These are phyloP conservation scores for Arabis hirsuta DNA, from an alignment of 345 rosid species.

Conservation along the genomic window DNA sequence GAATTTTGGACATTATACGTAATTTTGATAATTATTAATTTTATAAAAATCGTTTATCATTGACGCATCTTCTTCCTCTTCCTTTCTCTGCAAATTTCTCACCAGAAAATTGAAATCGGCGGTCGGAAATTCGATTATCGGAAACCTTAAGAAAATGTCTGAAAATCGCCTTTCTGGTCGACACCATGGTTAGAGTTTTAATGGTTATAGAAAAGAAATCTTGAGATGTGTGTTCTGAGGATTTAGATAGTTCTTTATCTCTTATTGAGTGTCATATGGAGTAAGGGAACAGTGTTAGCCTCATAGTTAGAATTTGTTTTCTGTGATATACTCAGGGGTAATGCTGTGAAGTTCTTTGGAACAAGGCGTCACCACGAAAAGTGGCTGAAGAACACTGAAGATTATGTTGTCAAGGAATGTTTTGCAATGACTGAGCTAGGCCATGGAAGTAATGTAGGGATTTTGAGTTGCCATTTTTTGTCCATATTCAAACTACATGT, in stretches of 20 bases:
- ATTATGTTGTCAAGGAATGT: conserved; percentile 74
- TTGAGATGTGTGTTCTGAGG: too few species aligned
- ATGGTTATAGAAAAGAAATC: too few species aligned
- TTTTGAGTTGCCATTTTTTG: conserved; percentile 22
- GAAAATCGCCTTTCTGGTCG: too few species aligned
- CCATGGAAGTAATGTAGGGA: conserved; percentile 93
- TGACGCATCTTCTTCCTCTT: background rate
- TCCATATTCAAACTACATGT: background rate
- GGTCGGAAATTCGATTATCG: background rate
- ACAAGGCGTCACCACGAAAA: conserved; percentile 87
- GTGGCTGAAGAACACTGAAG: conserved; percentile 82
- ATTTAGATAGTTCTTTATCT: too few species aligned
- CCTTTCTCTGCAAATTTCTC: background rate
- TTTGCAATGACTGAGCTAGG: conserved; percentile 98
- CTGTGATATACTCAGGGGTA: conserved; percentile 85
- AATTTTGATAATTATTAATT: background rate
- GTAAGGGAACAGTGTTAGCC: conserved; percentile 11
- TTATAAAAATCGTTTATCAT: background rate
- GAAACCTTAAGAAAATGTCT: conserved; percentile 20
- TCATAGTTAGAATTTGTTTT: conserved; percentile 27
- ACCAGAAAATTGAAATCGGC: background rate
- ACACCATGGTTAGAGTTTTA: too few species aligned
- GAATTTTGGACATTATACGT: too few species aligned
- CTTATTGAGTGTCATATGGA: background rate
- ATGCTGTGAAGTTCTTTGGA: conserved; percentile 81